A percentile compares a stretch with the other conserved stretches of the same genome.
These are phyloP conservation scores for Haplosporangium sp. DNA, from an alignment of 371 early-diverging fungal species.

Conservation along the genomic window DNA sequence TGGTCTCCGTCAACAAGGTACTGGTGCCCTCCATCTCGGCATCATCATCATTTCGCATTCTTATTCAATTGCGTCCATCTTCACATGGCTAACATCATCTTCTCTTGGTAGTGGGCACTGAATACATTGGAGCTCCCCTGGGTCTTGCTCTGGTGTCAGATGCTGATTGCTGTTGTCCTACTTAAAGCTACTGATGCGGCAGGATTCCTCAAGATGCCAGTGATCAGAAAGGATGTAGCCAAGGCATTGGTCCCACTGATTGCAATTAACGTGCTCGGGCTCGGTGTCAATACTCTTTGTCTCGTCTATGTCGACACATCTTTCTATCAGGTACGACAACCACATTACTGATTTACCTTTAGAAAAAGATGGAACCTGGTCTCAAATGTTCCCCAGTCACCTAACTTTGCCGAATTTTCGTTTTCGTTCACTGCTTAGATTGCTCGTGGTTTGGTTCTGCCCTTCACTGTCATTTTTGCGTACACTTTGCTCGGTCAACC, in stretches of 20 bases:
- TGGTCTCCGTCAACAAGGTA: slow-evolving; percentile 69
- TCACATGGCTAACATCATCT: background rate
- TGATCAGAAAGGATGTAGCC: slow-evolving; percentile 32
- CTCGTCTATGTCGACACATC: slow-evolving; percentile 66
- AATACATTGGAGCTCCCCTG: slow-evolving; percentile 56
- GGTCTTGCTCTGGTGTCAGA: slow-evolving; percentile 62
- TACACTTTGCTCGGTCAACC: slow-evolving; percentile 52
- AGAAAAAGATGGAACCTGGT: background rate
- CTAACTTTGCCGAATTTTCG: background rate
- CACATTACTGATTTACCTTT: background rate
- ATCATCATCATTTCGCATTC: background rate
- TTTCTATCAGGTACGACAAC: slow-evolving; percentile 61
- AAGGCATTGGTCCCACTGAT: slow-evolving; percentile 55
- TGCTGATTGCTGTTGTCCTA: slow-evolving; percentile 60
- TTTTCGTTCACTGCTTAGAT: slow-evolving; percentile 36
- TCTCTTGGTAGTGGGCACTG: slow-evolving; percentile 48
- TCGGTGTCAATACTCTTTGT: slow-evolving; percentile 65
- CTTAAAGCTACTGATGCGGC: slow-evolving; percentile 37
- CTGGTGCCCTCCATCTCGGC: slow-evolving; percentile 8
- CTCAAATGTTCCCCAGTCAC: background rate
- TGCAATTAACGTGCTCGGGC: slow-evolving; percentile 63
- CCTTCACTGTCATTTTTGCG: slow-evolving; percentile 63
- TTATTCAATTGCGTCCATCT: background rate
- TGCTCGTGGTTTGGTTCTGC: slow-evolving; percentile 66
- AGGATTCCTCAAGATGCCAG: slow-evolving; percentile 56